phyloP scores from a whole-genome alignment of 805 yeast species.

The Zygosaccharomyces rouxii region DNA sequence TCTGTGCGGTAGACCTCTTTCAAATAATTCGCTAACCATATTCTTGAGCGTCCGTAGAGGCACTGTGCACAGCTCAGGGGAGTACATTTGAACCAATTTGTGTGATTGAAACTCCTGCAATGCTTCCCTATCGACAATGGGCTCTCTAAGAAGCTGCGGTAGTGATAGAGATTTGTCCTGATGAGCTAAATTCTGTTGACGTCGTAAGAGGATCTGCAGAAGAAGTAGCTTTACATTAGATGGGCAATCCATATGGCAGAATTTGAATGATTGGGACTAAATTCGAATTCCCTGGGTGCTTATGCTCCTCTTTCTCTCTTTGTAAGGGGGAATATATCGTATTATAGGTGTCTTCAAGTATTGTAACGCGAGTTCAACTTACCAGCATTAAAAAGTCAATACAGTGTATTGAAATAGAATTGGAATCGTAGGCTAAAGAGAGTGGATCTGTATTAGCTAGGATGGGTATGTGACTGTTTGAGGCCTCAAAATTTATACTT shows the following conservation, averaged over 20 bases:
- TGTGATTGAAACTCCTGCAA: conserved; percentile 23
- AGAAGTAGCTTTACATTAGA: conserved; percentile 26
- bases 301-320: not conserved
- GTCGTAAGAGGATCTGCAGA: conserved; percentile 26
- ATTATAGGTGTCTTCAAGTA: not conserved
- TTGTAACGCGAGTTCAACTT: not conserved
- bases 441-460: not conserved
- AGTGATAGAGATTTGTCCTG: conserved; percentile 17
- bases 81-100: conserved; percentile 22
- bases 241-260: conserved; percentile 16
- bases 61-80: conserved; percentile 23
- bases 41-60: conserved; percentile 23
- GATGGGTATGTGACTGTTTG: conserved; percentile 5
- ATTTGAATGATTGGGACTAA: not conserved
- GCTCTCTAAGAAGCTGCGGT: conserved; percentile 20
- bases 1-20: conserved; percentile 13
- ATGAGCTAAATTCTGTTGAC: conserved; percentile 28
- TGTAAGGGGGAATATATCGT: not conserved
- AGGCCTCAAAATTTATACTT: not conserved
- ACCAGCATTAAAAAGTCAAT: not conserved
- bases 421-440: not conserved
- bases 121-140: conserved; percentile 25
- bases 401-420: not conserved
- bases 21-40: conserved; percentile 23
- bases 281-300: not conserved